These are phyloP conservation scores for Wickerhamomyces bovis DNA, from an alignment of 805 yeast species.

Conservation along the genomic window DNA sequence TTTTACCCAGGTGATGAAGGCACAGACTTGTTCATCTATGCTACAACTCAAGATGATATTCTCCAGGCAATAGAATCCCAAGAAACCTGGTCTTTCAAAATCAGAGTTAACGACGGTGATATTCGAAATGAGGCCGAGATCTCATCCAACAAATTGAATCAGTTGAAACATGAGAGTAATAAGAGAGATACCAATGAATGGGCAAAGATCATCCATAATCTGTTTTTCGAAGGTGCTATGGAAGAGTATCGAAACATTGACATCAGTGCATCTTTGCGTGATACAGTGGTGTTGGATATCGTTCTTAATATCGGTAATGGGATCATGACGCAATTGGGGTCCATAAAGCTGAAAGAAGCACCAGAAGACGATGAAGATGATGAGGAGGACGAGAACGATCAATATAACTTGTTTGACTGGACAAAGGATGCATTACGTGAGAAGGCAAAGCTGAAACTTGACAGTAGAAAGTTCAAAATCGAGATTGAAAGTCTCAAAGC, in stretches of 20 bases:
- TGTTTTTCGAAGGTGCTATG: slow-evolving; percentile 6
- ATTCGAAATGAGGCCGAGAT: background rate
- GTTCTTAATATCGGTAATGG: slow-evolving; percentile 6
- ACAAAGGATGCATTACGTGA: slow-evolving; percentile 7
- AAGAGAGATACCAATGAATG: slow-evolving; percentile 6
- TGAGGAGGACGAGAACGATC: slow-evolving; percentile 1
- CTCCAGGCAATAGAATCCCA: background rate
- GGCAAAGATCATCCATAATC: slow-evolving; percentile 7
- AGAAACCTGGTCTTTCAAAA: slow-evolving; percentile 6
- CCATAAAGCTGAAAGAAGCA: slow-evolving; percentile 2
- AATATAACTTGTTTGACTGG: slow-evolving; percentile 19
- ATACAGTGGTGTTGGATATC: background rate
- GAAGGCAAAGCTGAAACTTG: background rate
- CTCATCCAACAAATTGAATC: background rate
- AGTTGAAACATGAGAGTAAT: slow-evolving; percentile 3
- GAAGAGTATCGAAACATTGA: background rate
- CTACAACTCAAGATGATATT: background rate
- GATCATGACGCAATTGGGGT: slow-evolving; percentile 10
- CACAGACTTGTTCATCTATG: slow-evolving; percentile 9
- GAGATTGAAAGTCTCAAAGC: slow-evolving; percentile 1
- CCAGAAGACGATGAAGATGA: slow-evolving; percentile 3
- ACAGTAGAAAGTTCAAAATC: background rate
- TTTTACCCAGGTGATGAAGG: slow-evolving; percentile 6
- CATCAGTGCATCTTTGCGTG: background rate
- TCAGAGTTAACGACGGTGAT: slow-evolving; percentile 10